Percentiles rank a stretch among this genome's conserved stretches.
Evolutionary conservation across 2,329 filamentous ascomycete species (phyloP).

Genomic region (Monosporascus sp.): DNA sequence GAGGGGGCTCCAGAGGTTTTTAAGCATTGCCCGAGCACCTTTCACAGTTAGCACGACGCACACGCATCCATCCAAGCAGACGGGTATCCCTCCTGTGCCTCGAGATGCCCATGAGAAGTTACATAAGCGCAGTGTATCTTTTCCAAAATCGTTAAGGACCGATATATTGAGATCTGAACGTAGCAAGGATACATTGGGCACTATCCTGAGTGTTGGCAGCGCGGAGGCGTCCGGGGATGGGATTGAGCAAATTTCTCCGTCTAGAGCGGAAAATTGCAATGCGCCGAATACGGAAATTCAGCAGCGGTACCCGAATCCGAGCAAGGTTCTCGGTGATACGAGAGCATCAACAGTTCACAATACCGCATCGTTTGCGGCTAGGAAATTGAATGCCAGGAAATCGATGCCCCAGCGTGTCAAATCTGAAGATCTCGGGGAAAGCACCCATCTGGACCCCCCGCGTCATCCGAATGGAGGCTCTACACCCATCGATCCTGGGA

Average conservation of each 20-base stretch:
- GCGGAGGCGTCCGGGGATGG: slow-evolving; percentile 28
- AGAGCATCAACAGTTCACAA: background rate
- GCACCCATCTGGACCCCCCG: background rate
- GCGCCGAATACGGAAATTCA: background rate
- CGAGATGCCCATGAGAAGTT: slow-evolving; percentile 30
- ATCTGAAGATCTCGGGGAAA: background rate
- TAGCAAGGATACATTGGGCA: slow-evolving; percentile 44
- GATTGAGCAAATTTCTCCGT: slow-evolving; percentile 5
- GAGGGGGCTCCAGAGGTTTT: slow-evolving; percentile 34
- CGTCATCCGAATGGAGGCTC: background rate
- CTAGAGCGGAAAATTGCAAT: background rate
- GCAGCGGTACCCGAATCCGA: background rate
- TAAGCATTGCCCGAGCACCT: slow-evolving; percentile 29
- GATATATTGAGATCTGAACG: slow-evolving; percentile 31
- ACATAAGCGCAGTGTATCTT: slow-evolving; percentile 27
- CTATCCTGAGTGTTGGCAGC: slow-evolving; percentile 45
- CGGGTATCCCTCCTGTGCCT: slow-evolving; percentile 30
- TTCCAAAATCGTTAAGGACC: slow-evolving; percentile 30
- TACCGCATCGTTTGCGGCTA: background rate
- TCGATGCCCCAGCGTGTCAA: background rate
- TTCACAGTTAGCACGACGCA: slow-evolving; percentile 28
- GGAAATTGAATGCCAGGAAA: background rate
- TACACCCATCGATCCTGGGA: background rate
- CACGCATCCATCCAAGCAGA: slow-evolving; percentile 27
- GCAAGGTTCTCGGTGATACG: too few relatives aligned